Evolutionary conservation across 2,329 filamentous ascomycete genomes (phyloP).

Genomic region (Hypomyces rosellus): DNA sequence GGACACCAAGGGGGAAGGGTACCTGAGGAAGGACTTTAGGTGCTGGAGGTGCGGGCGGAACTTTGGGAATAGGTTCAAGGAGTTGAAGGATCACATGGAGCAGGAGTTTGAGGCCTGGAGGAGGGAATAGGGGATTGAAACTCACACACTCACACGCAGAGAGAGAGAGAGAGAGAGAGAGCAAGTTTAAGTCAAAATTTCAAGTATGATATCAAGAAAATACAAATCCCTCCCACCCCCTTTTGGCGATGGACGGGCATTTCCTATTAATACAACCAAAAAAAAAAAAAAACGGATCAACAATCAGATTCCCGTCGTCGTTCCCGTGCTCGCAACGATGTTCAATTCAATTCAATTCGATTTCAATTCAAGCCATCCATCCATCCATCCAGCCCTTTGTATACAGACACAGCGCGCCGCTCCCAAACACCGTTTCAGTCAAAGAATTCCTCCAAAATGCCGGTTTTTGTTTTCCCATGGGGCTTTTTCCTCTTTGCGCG

Average conservation of each 20-base stretch:
- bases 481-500: too few relatives aligned
- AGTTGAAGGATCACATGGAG: slow-evolving; percentile 68
- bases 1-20: slow-evolving; percentile 49
- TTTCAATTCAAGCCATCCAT: neutral
- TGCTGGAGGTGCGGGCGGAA: slow-evolving; percentile 80
- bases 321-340: too few relatives aligned
- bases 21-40: slow-evolving; percentile 57
- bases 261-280: neutral
- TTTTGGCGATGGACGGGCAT: neutral
- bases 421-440: too few relatives aligned
- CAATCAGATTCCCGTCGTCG: too few relatives aligned
- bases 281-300: too few relatives aligned
- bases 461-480: too few relatives aligned
- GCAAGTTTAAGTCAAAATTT: neutral
- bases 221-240: neutral
- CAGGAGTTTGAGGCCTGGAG: slow-evolving; percentile 74
- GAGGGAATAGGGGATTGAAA: slow-evolving; percentile 39
- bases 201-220: neutral
- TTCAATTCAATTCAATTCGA: too few relatives aligned
- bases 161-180: neutral
- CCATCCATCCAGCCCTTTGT: neutral
- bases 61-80: slow-evolving; percentile 68
- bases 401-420: too few relatives aligned
- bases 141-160: too few relatives aligned
- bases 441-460: too few relatives aligned